A percentile compares a stretch with the other conserved stretches of the same genome.
Conservation (phyloP, 2,329 filamentous ascomycete genomes). For the Aspergillus aculeatus region DNA sequence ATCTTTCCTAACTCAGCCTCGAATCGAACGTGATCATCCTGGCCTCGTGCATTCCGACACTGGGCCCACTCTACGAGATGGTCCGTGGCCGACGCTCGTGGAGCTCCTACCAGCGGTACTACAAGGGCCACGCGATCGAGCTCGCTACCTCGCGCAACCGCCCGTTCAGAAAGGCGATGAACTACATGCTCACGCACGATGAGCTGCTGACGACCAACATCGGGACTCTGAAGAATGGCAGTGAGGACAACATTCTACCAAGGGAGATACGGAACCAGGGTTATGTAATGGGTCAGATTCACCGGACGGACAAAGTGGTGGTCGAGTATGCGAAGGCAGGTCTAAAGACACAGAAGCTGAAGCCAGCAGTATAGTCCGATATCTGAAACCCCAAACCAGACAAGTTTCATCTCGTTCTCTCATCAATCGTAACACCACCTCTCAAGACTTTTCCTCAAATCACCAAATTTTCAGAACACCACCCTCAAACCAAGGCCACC, state of each 20-base stretch:
- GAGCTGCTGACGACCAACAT: conserved; percentile 16
- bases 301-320: conserved; percentile 18
- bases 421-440: too few relatives aligned
- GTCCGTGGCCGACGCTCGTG: conserved; percentile 18
- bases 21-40: conserved; percentile 35
- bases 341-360: too few relatives aligned
- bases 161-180: conserved; percentile 1
- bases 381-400: too few relatives aligned
- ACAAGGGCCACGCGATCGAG: conserved; percentile 8
- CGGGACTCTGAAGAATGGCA: conserved; percentile 1
- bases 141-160: neutral
- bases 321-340: conserved; percentile 11
- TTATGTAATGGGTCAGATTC: conserved; percentile 14
- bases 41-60: conserved; percentile 36
- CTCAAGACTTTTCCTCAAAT: too few relatives aligned
- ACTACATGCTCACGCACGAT: conserved; percentile 1
- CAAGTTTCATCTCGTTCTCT: too few relatives aligned
- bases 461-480: neutral
- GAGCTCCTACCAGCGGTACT: conserved; percentile 9
- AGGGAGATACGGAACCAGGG: conserved; percentile 4
- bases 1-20: conserved; percentile 17
- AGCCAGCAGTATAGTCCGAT: too few relatives aligned
- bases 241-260: conserved; percentile 24
- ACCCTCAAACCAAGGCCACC: neutral
- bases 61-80: conserved; percentile 33